Percentiles rank a stretch among this genome's conserved stretches.
These are phyloP conservation scores for Leishmania arabica DNA, from an alignment of 208 protist genomes.

Conservation along the genomic window DNA sequence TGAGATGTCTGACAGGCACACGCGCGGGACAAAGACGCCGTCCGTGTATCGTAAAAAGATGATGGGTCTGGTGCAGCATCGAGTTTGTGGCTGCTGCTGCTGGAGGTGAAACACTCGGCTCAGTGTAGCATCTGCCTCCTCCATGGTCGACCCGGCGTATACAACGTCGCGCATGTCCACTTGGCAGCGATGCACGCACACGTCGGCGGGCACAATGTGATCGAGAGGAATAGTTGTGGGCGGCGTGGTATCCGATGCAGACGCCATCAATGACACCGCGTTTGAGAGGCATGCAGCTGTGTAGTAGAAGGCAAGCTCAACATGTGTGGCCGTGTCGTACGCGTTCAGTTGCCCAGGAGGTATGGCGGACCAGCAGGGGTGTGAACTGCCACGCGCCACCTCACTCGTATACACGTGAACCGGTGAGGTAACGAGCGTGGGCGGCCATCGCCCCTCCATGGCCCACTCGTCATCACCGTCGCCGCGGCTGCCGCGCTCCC, in stretches of 20 bases:
- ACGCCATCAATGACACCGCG: neutral
- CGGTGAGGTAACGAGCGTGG: neutral
- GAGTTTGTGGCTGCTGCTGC: constrained; percentile 20
- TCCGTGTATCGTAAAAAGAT: constrained; percentile 47
- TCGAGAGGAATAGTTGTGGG: neutral
- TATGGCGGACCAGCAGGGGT: constrained; percentile 29
- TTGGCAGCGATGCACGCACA: constrained; percentile 42
- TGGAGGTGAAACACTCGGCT: constrained; percentile 26
- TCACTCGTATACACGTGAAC: constrained; percentile 25
- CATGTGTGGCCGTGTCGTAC: neutral
- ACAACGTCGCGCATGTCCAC: constrained; percentile 44
- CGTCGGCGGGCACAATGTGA: constrained; percentile 8
- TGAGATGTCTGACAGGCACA: constrained; percentile 9
- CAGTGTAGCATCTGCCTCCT: constrained; percentile 38
- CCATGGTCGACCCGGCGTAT: constrained; percentile 48
- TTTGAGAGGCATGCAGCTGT: constrained; percentile 15
- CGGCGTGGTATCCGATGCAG: neutral
- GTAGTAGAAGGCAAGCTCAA: constrained; percentile 28
- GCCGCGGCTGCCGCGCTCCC: neutral
- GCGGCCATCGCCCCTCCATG: neutral
- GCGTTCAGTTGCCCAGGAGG: constrained; percentile 2
- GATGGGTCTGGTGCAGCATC: constrained; percentile 10
- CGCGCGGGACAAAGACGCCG: constrained; percentile 50
- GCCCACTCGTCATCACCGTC: neutral
- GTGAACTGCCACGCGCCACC: constrained; percentile 23